Evolutionary conservation across 2,329 filamentous ascomycete species (phyloP).

Genomic region (Onygenales sp.): DNA sequence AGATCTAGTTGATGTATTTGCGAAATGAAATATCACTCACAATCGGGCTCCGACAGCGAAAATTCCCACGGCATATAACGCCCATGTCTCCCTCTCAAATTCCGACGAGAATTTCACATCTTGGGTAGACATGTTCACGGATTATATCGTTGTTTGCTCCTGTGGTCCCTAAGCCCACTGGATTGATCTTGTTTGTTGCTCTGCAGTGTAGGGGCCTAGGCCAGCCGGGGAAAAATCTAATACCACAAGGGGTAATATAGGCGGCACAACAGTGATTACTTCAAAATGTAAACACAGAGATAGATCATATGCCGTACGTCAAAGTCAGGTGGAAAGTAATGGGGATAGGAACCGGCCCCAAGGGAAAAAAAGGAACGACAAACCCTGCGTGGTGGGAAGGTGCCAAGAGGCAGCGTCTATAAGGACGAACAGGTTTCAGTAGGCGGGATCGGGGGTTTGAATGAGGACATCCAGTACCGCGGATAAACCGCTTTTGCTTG

Average conservation of each 20-base stretch:
- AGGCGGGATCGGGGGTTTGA: background rate
- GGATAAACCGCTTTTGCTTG: background rate
- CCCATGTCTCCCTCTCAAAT: constrained; percentile 26
- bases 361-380: background rate
- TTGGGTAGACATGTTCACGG: background rate
- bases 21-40: constrained; percentile 32
- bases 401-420: background rate
- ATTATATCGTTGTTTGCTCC: background rate
- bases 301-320: constrained; percentile 16
- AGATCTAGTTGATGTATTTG: constrained; percentile 7
- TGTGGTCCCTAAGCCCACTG: background rate
- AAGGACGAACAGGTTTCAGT: background rate
- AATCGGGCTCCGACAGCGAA: constrained; percentile 27
- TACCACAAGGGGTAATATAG: too few relatives aligned
- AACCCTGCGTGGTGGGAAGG: background rate
- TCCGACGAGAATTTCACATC: constrained; percentile 13
- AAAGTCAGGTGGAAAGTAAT: background rate
- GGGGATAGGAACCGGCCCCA: background rate
- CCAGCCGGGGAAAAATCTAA: too few relatives aligned
- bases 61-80: constrained; percentile 30
- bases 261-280: too few relatives aligned
- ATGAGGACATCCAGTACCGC: background rate
- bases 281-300: too few relatives aligned
- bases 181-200: background rate
- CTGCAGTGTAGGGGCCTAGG: too few relatives aligned